Percentiles rank a stretch among this genome's conserved stretches.
Conservation (phyloP, 805 yeast species). For the Wickerhamiella sergipiensis region DNA sequence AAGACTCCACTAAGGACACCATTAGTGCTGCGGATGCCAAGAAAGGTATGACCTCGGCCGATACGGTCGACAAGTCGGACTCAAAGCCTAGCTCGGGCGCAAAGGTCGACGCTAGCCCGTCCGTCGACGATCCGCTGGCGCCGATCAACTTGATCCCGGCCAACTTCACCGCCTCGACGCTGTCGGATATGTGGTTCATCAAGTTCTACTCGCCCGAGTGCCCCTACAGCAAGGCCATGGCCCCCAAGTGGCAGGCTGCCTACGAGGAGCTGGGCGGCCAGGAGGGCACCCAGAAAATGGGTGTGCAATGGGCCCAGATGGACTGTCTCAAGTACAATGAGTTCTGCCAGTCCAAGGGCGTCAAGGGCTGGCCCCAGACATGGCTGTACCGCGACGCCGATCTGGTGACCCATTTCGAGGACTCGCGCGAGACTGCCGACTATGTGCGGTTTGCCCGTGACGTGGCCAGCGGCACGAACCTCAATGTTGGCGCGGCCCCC, state of each 20-base stretch:
- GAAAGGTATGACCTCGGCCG: too few relatives aligned
- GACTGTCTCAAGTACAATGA: constrained; percentile 8
- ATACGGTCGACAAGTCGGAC: too few relatives aligned
- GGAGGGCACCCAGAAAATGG: not conserved
- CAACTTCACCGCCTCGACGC: not conserved
- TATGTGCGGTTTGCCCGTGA: not conserved
- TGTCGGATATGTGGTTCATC: constrained; percentile 30
- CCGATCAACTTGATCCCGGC: not conserved
- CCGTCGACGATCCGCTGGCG: too few relatives aligned
- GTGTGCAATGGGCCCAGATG: constrained; percentile 6
- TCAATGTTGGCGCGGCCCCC: not conserved
- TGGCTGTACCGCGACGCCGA: constrained; percentile 2
- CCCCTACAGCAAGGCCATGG: constrained; percentile 60
- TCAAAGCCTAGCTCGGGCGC: too few relatives aligned
- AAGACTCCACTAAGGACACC: not conserved
- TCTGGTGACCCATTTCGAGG: not conserved
- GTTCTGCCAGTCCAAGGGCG: constrained; percentile 7
- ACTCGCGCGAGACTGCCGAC: not conserved
- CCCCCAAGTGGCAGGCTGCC: constrained; percentile 71
- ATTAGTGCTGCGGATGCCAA: not conserved
- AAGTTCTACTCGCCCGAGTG: constrained; percentile 91
- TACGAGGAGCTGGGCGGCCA: constrained; percentile 31
- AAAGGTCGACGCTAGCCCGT: too few relatives aligned
- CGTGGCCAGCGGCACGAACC: not conserved
- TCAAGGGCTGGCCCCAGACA: constrained; percentile 8